A percentile compares a stretch with the other conserved stretches of the same genome.
Evolutionary conservation across 148 eudicot genomes (phyloP).

Genomic region (Tetragonia tetragonoides): DNA sequence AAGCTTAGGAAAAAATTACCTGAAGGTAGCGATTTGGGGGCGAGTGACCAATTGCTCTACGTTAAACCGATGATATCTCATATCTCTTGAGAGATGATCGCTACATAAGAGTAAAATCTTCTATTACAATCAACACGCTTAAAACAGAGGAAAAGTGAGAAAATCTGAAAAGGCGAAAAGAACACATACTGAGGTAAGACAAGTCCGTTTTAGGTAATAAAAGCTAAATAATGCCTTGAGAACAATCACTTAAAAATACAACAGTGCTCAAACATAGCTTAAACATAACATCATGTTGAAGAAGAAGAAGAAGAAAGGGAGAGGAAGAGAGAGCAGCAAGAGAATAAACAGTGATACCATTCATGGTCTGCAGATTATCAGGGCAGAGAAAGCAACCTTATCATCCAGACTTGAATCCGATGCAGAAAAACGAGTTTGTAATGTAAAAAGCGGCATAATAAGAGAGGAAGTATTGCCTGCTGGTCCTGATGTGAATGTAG

Average conservation of each 20-base stretch:
- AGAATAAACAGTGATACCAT: neutral
- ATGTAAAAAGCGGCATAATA: conserved; percentile 18
- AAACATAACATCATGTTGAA: too few relatives aligned
- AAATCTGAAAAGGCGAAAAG: neutral
- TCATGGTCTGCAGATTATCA: conserved; percentile 12
- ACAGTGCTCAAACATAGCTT: too few relatives aligned
- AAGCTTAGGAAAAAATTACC: conserved; percentile 42
- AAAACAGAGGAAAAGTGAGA: neutral
- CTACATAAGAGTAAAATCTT: conserved; percentile 37
- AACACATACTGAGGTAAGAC: too few relatives aligned
- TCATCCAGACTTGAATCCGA: conserved; percentile 26
- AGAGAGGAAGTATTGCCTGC: conserved; percentile 20
- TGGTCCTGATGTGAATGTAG: conserved; percentile 18
- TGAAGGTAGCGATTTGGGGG: conserved; percentile 88
- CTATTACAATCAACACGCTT: neutral
- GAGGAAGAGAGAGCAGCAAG: neutral
- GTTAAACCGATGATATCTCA: conserved; percentile 84
- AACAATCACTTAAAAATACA: too few relatives aligned
- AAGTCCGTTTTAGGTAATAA: too few relatives aligned
- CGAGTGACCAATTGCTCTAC: conserved; percentile 87
- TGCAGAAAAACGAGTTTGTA: conserved; percentile 19
- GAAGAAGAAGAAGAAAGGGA: too few relatives aligned
- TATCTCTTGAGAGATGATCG: conserved; percentile 78
- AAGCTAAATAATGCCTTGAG: too few relatives aligned
- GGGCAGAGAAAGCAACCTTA: conserved; percentile 15